These are phyloP conservation scores for Heimioporus retisporus DNA, from an alignment of 1,284 basidiomycete species.

Conservation along the genomic window DNA sequence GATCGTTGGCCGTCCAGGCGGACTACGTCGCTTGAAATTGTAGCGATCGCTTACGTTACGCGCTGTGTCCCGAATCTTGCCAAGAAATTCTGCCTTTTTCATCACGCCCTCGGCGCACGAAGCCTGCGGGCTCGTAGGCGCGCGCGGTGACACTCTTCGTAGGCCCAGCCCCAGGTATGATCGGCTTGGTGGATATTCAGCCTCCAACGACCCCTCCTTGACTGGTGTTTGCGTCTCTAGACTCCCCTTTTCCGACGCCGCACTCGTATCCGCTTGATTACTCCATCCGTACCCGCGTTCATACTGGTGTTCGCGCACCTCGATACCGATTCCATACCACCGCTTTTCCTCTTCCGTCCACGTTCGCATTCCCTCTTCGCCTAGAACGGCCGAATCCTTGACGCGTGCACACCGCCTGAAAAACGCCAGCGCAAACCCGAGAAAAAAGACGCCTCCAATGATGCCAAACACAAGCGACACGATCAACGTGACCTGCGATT, in stretches of 20 bases:
- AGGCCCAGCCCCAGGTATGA: constrained; percentile 60
- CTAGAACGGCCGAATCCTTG: constrained; percentile 66
- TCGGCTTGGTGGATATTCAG: constrained; percentile 28
- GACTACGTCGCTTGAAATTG: constrained; percentile 42
- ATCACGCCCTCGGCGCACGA: constrained; percentile 60
- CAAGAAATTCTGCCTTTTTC: constrained; percentile 75
- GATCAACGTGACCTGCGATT: constrained; percentile 62
- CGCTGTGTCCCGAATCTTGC: constrained; percentile 66
- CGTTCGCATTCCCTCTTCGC: constrained; percentile 63
- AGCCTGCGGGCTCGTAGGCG: constrained; percentile 35
- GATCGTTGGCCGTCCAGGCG: constrained; percentile 57
- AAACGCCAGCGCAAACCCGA: constrained; percentile 65
- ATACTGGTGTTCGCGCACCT: constrained; percentile 34
- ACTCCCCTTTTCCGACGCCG: constrained; percentile 38
- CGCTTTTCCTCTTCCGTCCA: constrained; percentile 71
- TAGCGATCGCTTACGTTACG: constrained; percentile 74
- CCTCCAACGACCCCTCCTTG: constrained; percentile 40
- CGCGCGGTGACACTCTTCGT: constrained; percentile 50
- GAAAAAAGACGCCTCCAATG: constrained; percentile 65
- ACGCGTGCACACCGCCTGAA: constrained; percentile 65
- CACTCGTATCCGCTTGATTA: constrained; percentile 42
- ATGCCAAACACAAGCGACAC: constrained; percentile 71
- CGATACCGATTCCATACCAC: constrained; percentile 70
- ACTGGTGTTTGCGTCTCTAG: constrained; percentile 27
- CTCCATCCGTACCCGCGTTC: constrained; percentile 44